Evolutionary conservation across 352 stramenopile genomes (phyloP).

Genomic region (Pythium oligandrum): DNA sequence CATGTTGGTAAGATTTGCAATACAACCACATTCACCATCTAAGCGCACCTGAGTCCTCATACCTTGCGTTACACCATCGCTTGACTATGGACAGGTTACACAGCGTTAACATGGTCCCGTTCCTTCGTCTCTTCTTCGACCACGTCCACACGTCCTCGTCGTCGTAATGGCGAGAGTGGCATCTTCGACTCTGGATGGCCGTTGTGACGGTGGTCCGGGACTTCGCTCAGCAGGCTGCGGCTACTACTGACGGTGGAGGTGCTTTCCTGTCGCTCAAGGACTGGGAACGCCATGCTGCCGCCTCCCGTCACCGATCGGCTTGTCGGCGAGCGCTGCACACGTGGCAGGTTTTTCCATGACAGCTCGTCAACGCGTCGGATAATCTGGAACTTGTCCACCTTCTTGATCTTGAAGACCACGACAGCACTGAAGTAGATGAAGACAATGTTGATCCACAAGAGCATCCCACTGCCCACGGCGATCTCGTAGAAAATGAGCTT

Average conservation of each 20-base stretch:
- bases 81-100: constrained; percentile 12
- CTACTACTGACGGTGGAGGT: constrained; percentile 40
- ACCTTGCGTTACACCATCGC: too few species aligned
- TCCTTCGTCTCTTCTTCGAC: constrained; percentile 18
- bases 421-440: constrained; percentile 86
- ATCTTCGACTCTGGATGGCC: constrained; percentile 14
- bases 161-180: constrained; percentile 32
- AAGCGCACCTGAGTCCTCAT: too few species aligned
- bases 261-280: constrained; percentile 26
- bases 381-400: constrained; percentile 80
- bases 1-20: background rate
- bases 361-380: constrained; percentile 73
- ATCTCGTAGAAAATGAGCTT: constrained; percentile 87
- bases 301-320: background rate
- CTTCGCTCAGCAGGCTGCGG: constrained; percentile 12
- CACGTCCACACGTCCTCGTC: constrained; percentile 19
- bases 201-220: constrained; percentile 1
- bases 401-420: constrained; percentile 87
- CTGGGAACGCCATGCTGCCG: constrained; percentile 1
- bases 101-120: constrained; percentile 16
- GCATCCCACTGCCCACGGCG: constrained; percentile 70
- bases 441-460: constrained; percentile 86
- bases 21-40: too few species aligned
- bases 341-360: constrained; percentile 75
- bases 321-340: constrained; percentile 57